Base-by-base conservation (phyloP, 306 rosid species). In the Vigna trinervia region DNA sequence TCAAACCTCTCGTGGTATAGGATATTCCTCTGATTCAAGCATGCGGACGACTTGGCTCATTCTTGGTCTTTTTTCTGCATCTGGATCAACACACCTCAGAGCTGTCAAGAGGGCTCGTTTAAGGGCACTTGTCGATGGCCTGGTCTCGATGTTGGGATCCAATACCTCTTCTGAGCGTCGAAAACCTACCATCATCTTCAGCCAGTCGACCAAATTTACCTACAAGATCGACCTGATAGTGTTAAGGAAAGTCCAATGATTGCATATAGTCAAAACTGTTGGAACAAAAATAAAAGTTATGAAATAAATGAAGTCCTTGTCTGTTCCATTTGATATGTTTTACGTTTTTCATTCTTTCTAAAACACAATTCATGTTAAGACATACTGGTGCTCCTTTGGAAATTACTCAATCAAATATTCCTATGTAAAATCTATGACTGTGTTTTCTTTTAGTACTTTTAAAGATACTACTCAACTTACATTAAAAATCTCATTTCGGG, bases 1-100 rank as follows among this genome's bases (percentile, higher is more conserved):
- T 66, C 88, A 67, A 64, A 90, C 97, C 96, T 90, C 93, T 84
- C 97, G 85, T 56, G 85, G 88, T 54, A 92, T 83, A 32, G 97
- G 96, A 86, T 92, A 88, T 82, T 92, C 96, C 75, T 90, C 96
- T 0, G 92, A 88, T 69, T 92, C 96, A 71, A 92, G 96, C 97
- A 92, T 90, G 74, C 96, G 92, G 58, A 83, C 93, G 74, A 89
- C 96, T 87, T 92, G 97, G 68, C 92, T 75, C 97, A 92, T 92
- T 83, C 78, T 87, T 30, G 97, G 97, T 75, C 97, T 84, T 80
- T 89, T 92, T 59, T 86, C 89, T 54, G 90, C 75, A 77, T 92
- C 90, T 9, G 96, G 96, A 87, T 92, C 97, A 23, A 92, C 92
- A 81, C 97, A 92, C 78, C 96, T 90, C 88, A 92, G 71, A 71